Evolutionary conservation across 768 basidiomycete genomes (phyloP).

Genomic region (Amanita exitialis): DNA sequence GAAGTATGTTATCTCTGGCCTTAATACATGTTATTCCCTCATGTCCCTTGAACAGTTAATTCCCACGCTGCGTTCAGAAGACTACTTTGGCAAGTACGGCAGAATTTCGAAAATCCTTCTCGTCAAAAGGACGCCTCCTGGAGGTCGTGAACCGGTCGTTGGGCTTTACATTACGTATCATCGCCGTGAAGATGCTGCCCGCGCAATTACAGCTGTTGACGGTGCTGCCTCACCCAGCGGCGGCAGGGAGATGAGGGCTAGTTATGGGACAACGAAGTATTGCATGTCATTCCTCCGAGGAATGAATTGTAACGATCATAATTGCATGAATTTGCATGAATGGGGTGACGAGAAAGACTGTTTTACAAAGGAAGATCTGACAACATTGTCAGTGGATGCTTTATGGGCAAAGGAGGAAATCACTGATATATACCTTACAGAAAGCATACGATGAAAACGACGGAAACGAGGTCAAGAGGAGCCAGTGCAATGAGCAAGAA

Average conservation of each 20-base stretch:
- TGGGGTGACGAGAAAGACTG: conserved; percentile 99
- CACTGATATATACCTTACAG: conserved; percentile 26
- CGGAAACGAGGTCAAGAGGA: conserved; percentile 52
- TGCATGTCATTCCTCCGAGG: conserved; percentile 93
- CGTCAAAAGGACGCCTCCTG: conserved; percentile 77
- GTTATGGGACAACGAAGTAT: conserved; percentile 95
- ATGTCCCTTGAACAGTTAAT: conserved; percentile 49
- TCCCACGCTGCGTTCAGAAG: conserved; percentile 84
- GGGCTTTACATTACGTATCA: conserved; percentile 98
- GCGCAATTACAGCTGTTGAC: conserved; percentile 89
- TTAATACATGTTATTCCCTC: conserved; percentile 7
- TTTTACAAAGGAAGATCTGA: conserved; percentile 93
- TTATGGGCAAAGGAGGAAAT: neutral
- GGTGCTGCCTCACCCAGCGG: conserved; percentile 87
- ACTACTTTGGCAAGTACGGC: conserved; percentile 98
- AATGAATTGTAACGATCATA: conserved; percentile 72
- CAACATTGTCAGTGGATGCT: conserved; percentile 57
- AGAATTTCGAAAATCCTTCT: conserved; percentile 94
- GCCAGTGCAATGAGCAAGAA: conserved; percentile 40
- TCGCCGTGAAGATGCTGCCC: conserved; percentile 87
- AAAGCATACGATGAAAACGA: conserved; percentile 90
- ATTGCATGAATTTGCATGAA: conserved; percentile 93
- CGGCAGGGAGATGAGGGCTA: conserved; percentile 83
- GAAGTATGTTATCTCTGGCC: conserved; percentile 50
- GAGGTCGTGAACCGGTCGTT: conserved; percentile 62